Evolutionary conservation across 2,329 filamentous ascomycete species (phyloP).

Genomic region (Phaeomoniella chlamydospora): DNA sequence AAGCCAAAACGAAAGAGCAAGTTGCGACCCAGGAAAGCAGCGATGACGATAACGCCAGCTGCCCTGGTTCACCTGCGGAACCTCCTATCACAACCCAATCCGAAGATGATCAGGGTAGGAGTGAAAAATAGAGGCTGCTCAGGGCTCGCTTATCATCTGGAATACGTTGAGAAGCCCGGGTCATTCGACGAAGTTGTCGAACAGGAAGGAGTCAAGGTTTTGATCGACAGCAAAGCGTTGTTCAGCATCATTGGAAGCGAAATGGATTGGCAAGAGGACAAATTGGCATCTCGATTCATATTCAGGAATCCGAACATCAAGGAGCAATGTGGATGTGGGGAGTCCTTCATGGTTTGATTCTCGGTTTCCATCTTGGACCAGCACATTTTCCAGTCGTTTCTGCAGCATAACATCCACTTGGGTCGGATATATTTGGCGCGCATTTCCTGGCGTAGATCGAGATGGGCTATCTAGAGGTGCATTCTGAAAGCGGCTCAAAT

Average conservation of each 20-base stretch:
- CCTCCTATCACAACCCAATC: conserved; percentile 70
- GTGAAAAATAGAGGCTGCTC: conserved; percentile 92
- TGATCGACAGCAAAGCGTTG: conserved; percentile 93
- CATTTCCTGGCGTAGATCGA: too few species aligned
- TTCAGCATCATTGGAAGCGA: conserved; percentile 97
- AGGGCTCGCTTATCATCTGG: conserved; percentile 80
- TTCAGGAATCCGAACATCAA: conserved; percentile 98
- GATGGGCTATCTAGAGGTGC: too few species aligned
- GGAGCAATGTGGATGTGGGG: conserved; percentile 89
- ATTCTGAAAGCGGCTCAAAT: too few species aligned
- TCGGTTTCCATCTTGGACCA: too few species aligned
- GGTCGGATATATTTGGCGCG: too few species aligned
- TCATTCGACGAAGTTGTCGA: conserved; percentile 84
- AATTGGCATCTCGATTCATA: conserved; percentile 79
- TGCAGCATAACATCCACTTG: too few species aligned
- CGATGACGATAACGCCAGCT: conserved; percentile 68
- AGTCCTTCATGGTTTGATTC: conserved; percentile 97
- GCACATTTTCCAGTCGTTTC: too few species aligned
- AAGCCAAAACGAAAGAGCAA: conserved; percentile 46
- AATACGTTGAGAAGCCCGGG: conserved; percentile 85
- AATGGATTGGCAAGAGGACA: conserved; percentile 98
- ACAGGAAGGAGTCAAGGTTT: conserved; percentile 87
- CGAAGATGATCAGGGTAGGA: conserved; percentile 85
- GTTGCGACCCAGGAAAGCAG: conserved; percentile 72
- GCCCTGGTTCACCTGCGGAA: conserved; percentile 67